Evolutionary conservation across 805 yeast genomes (phyloP), one percentile per base, ranked within the genome.

Genomic region (Blastobotrys peoriensis): DNA sequence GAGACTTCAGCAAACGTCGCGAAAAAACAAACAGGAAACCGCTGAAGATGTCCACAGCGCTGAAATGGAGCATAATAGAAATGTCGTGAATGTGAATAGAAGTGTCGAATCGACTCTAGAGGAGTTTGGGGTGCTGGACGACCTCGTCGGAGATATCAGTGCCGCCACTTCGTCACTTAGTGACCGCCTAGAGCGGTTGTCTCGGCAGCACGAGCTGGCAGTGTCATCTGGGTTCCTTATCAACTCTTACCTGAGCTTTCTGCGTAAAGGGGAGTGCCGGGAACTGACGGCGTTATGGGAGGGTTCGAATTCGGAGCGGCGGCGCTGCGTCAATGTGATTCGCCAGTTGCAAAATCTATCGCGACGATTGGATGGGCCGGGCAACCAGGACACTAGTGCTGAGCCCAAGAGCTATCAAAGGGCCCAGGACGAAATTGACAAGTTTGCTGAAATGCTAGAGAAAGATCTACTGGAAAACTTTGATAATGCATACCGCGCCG

Each of bases 391-490:
- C 16, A 39, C 43, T 10, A 44, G 16, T 46, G 8, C 30, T 13
- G 30, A 25, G 8, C 8, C 10, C 30, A 25, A 43, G 19, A 45
- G 36, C 21, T 35, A 38, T 20, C 36, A 47, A 13, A 51, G 51
- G 8, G 68, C 71, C 5, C 63, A 65, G 46, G 57, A 60, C 3
- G 54, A 71, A 16, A 82, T 91, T 36, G 81, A 81, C 57, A 75
- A 79, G 53, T 83, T 79, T 59, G 82, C 95, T 9, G 87, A 85
- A 51, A 66, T 67, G 36, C 79, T 91, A 76, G 98, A 91, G 60
- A 73, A 74, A 41, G 74, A 76, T 23, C 66, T 89, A 44, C 66
- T 91, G 41, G 76, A 75, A 34, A 75, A 76, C 45, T 91, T 91
- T 54, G 83, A 81, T 54, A 69, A 74, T 19, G 86, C 87, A n/a